Evolutionary conservation across 2,329 filamentous ascomycete species (phyloP).

Genomic region (Fusarium subtropicale): DNA sequence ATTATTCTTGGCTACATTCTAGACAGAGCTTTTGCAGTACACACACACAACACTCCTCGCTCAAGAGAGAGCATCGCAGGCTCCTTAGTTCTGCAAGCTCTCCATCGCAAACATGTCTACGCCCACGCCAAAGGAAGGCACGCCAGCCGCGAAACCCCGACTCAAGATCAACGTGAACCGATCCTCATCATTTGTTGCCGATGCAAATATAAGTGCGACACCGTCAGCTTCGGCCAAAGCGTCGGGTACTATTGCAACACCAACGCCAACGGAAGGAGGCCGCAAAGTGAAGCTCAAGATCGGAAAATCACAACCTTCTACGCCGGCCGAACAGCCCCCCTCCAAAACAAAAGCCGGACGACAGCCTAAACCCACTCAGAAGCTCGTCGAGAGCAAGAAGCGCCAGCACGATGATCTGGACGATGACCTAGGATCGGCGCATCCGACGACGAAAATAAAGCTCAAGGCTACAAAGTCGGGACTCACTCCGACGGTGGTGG

Average conservation of each 20-base stretch:
- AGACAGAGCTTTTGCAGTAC: not conserved
- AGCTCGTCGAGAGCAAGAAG: conserved; percentile 70
- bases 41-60: conserved; percentile 2
- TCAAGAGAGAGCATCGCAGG: conserved; percentile 19
- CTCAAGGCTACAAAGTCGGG: conserved; percentile 56
- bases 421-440: conserved; percentile 53
- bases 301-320: conserved; percentile 54
- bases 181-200: conserved; percentile 51
- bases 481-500: conserved; percentile 54
- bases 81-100: conserved; percentile 5
- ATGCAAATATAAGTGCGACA: conserved; percentile 39
- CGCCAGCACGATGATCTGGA: conserved; percentile 68
- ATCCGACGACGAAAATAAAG: conserved; percentile 66
- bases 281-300: conserved; percentile 59
- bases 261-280: conserved; percentile 49
- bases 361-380: conserved; percentile 69
- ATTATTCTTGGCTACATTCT: not conserved
- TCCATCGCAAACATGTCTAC: conserved; percentile 48
- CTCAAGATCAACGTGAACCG: conserved; percentile 56
- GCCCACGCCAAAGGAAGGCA: conserved; percentile 41
- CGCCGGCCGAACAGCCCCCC: conserved; percentile 51
- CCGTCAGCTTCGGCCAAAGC: conserved; percentile 29
- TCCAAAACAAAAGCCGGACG: conserved; percentile 70
- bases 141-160: conserved; percentile 52
- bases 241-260: conserved; percentile 5